Evolutionary conservation across 2,329 filamentous ascomycete species (phyloP).

Genomic region (Reticulascus tulasneorum): DNA sequence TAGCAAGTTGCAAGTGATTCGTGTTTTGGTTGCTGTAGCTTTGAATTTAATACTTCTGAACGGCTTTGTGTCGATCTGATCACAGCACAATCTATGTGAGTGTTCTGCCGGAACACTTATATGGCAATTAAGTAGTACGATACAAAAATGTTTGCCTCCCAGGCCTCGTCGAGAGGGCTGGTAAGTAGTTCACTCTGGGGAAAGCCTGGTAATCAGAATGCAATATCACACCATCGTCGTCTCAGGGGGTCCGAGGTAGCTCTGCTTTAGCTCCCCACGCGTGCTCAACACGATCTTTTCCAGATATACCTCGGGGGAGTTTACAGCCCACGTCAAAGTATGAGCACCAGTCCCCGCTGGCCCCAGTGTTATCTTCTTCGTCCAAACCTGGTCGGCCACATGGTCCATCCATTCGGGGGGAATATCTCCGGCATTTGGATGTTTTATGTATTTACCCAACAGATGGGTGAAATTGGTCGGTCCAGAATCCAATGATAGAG

Average conservation of each 20-base stretch:
- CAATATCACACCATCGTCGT: conserved; percentile 17
- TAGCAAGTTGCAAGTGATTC: too few species aligned
- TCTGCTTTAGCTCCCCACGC: conserved; percentile 14
- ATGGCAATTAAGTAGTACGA: too few species aligned
- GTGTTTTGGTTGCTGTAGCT: too few species aligned
- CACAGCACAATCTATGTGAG: too few species aligned
- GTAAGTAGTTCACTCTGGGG: too few species aligned
- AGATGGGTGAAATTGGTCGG: conserved; percentile 21
- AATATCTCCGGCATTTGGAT: conserved; percentile 34
- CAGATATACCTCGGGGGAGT: conserved; percentile 25
- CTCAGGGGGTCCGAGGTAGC: conserved; percentile 25
- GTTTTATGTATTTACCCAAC: conserved; percentile 34
- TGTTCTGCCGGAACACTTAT: too few species aligned
- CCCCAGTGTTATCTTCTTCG: conserved; percentile 24
- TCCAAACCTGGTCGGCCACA: conserved; percentile 45
- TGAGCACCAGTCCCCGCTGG: conserved; percentile 16
- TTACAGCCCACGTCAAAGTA: conserved; percentile 21
- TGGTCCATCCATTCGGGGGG: conserved; percentile 42
- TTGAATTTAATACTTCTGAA: too few species aligned
- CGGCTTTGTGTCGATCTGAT: too few species aligned
- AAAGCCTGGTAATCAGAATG: too few species aligned
- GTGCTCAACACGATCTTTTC: conserved; percentile 27
- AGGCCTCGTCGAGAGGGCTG: too few species aligned
- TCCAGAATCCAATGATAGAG: conserved; percentile 32
- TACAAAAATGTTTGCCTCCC: too few species aligned